Base-by-base conservation (phyloP, 305 asterid species). In the Salvia sclarea region DNA sequence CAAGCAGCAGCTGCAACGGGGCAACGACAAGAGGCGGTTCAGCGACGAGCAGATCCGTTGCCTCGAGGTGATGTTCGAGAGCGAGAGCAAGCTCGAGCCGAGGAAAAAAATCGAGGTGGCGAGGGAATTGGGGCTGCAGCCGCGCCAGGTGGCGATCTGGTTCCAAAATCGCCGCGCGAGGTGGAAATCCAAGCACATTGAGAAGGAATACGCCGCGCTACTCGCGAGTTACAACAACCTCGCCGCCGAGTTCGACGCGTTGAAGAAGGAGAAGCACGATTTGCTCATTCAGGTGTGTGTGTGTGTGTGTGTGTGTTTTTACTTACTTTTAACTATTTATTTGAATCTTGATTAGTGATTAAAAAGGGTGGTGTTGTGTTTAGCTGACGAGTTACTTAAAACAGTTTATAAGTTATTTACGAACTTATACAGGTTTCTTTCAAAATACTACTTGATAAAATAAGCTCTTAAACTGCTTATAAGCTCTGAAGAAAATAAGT, bases 101-200 rank as follows among this genome's bases (percentile, higher is more conserved):
- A 76, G 64, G 38, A 77, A 77, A 75, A 83, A 83, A 58, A 44
- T 71, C 2, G 71, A 79, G 71, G 22, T 85, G 0, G 91, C 91
- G 0, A 74, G 72, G 22, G 83, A 82, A 0, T 45, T 86, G 4
- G 93, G 90, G 0, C 67, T 86, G 25, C 88, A 83, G 67, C 90
- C 85, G 3, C 78, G 85, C 5, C 87, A 83, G 58, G 83, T 85
- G 0, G 86, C 86, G 1, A 84, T 86, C 10, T 86, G 94, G 94
- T 86, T 84, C 31, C 94, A 86, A 67, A 86, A 86, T 74, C 82
- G 73, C 76, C 68, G 90, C 35, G 94, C 94, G 0, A 69, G 90
- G 4, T 82, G 90, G 84, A 86, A 86, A 18, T 81, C 88, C 0
- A 86, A 84, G 81, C 85, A 76, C 48, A 70, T 86, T 21, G 83